These are phyloP conservation scores for Globisporangium echinulatum DNA, from an alignment of 352 stramenopile genomes.

Conservation along the genomic window DNA sequence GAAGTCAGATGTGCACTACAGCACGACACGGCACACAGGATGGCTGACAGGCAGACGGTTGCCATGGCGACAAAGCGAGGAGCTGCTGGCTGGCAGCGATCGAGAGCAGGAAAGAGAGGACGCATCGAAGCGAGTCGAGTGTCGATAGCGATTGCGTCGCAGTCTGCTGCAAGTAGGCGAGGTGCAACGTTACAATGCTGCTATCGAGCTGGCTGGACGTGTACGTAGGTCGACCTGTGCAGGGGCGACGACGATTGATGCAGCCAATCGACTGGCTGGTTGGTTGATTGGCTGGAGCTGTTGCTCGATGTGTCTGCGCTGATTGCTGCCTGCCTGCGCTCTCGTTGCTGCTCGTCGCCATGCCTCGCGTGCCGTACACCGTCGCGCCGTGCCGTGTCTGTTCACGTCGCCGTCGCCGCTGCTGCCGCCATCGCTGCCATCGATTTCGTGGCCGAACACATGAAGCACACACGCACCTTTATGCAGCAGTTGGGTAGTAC, in stretches of 20 bases:
- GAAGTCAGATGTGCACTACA: not conserved
- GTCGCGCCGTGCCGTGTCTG: no score
- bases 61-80: no score
- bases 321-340: not conserved
- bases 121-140: no score
- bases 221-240: no score
- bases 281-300: not conserved
- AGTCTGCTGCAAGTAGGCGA: no score
- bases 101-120: not conserved
- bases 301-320: not conserved
- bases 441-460: not conserved
- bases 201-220: no score
- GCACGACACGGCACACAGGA: not conserved
- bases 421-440: not conserved
- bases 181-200: no score
- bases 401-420: not conserved
- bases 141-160: no score
- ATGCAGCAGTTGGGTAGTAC: constrained; percentile 45
- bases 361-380: no score
- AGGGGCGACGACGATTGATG: not conserved
- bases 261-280: not conserved
- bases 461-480: constrained; percentile 13
- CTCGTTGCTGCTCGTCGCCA: not conserved
- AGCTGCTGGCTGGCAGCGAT: no score
- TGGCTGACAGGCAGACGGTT: not conserved